Conservation (phyloP, 805 yeast species). For the Teunomyces funiuensis region DNA sequence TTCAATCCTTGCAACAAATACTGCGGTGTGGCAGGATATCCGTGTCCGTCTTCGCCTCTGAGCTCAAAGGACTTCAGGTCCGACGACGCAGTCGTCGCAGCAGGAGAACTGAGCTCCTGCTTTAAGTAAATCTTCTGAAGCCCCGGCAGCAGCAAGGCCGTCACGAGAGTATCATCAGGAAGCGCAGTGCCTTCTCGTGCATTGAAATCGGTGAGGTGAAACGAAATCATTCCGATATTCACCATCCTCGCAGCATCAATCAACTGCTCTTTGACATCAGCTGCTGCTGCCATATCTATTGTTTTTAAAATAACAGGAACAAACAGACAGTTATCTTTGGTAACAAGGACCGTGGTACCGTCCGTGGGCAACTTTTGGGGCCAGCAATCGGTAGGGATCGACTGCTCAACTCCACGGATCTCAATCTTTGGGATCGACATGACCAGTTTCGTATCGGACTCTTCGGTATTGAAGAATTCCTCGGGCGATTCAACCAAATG, state of each 20-base stretch:
- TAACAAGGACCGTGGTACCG: constrained; percentile 48
- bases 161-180: constrained; percentile 47
- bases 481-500: constrained; percentile 3
- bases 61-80: constrained; percentile 56
- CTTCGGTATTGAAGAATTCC: not conserved
- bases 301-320: constrained; percentile 42
- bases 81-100: constrained; percentile 46
- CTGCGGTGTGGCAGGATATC: constrained; percentile 69
- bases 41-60: constrained; percentile 38
- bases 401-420: not conserved
- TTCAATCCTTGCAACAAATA: constrained; percentile 50
- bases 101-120: constrained; percentile 34
- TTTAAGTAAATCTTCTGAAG: constrained; percentile 27
- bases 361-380: constrained; percentile 16
- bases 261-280: constrained; percentile 39
- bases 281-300: constrained; percentile 17
- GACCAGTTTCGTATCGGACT: constrained; percentile 3
- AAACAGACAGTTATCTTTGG: constrained; percentile 62
- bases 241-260: constrained; percentile 37
- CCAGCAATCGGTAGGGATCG: constrained; percentile 19
- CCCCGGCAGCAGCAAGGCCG: constrained; percentile 23
- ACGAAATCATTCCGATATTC: constrained; percentile 30
- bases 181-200: constrained; percentile 57
- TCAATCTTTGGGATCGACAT: constrained; percentile 1
- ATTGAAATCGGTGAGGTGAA: constrained; percentile 70